Evolutionary conservation across 2,329 filamentous ascomycete species (phyloP).

Genomic region (Elsinoe necatrix): DNA sequence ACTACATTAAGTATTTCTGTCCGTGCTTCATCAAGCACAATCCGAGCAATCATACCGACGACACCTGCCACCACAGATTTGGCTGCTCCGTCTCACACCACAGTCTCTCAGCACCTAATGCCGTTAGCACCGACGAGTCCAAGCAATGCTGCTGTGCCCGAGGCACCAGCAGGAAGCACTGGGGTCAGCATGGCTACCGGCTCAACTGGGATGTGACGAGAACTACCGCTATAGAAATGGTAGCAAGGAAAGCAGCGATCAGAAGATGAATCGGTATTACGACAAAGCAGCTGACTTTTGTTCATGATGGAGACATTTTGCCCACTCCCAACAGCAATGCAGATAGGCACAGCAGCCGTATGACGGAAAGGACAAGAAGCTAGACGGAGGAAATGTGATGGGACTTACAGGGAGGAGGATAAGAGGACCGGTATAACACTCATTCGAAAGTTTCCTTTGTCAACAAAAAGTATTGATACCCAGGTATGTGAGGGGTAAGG

Average conservation of each 20-base stretch:
- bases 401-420: background rate
- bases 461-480: background rate
- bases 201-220: background rate
- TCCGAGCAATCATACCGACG: background rate
- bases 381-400: background rate
- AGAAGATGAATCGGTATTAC: background rate
- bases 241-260: background rate
- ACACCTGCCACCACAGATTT: background rate
- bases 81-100: background rate
- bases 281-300: background rate
- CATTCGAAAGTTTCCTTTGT: slow-evolving; percentile 5
- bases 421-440: background rate
- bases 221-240: background rate
- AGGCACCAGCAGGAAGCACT: background rate
- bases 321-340: background rate
- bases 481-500: background rate
- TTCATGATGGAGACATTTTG: background rate
- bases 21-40: background rate
- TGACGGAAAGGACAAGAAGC: background rate
- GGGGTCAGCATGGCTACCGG: background rate
- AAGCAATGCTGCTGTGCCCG: background rate
- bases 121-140: background rate
- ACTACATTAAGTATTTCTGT: background rate
- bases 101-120: background rate
- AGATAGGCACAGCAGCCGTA: background rate